Base-by-base conservation (phyloP, 2,329 filamentous ascomycete genomes). In the Neonectria hederae region DNA sequence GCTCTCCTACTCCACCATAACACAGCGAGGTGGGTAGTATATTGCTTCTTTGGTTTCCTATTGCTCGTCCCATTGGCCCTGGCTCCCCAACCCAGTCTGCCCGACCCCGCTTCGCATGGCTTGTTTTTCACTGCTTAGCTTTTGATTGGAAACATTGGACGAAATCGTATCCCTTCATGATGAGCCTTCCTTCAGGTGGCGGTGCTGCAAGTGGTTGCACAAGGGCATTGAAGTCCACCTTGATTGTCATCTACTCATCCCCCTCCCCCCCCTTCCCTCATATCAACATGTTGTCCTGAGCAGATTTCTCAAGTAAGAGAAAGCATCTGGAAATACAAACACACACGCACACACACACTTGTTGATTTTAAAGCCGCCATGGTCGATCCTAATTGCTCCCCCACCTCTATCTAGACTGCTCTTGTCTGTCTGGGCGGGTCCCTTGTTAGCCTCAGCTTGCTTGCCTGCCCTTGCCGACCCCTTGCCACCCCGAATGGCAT, bases 1-100 rank as follows among this genome's bases (percentile, higher is more conserved):
- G 63, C 63, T 59, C 62, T 51, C 48, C 55, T 43, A 57, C 53
- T 48, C 53, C 61, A 62, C 61, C 30, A 52, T 46, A 54, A 59
- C 62, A 61, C 45, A 62, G 32, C 32, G 55, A 24, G 60, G 73
- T 62, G 72, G 69, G 63, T 40, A 55, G 38, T 58, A 65, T 61
- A 72, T 75, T 75, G 70, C 73, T 75, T 75, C 72, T 75, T 75
- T 75, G 60, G 72, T 67, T 62, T 51, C 19, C 46, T 26, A 21
- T 26, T 49, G 32, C 63, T 55, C 38, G 61, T 55, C 52, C 56
- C 57, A 75, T 75, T 75, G 73, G 73, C 22, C 43, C 57, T 22
- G 22, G 5, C 35, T 38, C 14, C 35, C 35, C 13, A 1, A 24
- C 58, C 63, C 48, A 55, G 51, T 57, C 63, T 17, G 35, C 35